Conservation (phyloP, 257 asterid genomes). For the Solanum chaucha region DNA sequence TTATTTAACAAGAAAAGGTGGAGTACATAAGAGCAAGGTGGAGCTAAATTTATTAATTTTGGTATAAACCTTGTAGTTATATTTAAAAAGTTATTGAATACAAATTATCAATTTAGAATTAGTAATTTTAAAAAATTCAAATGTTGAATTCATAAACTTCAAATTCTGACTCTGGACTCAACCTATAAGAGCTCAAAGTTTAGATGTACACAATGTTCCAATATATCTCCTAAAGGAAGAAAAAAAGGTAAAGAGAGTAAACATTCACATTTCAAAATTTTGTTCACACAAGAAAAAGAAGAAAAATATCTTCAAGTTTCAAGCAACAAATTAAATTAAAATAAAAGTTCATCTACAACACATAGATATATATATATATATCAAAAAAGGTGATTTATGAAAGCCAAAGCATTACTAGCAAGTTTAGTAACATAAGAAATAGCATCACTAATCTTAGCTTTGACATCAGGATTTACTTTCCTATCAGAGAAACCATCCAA, state of each 20-base stretch:
- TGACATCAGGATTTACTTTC: constrained; percentile 21
- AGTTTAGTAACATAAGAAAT: constrained; percentile 21
- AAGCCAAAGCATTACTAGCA: constrained; percentile 51
- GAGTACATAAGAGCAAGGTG: background rate
- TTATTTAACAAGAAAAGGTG: background rate
- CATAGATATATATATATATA: too few relatives aligned
- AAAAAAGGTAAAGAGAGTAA: background rate
- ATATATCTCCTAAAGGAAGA: background rate
- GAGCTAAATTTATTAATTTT: background rate
- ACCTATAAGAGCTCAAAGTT: background rate
- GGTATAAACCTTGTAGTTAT: background rate
- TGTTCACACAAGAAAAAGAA: background rate
- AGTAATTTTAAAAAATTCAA: too few relatives aligned
- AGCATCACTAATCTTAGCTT: constrained; percentile 20
- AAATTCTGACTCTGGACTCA: background rate
- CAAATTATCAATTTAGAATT: too few relatives aligned
- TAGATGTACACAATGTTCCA: background rate
- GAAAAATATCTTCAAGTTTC: background rate
- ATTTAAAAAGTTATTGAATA: background rate
- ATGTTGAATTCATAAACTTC: too few relatives aligned
- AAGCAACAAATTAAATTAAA: background rate
- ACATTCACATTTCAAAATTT: background rate
- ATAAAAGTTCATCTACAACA: background rate
- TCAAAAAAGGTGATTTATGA: constrained; percentile 49
- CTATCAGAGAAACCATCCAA: constrained; percentile 34